phyloP scores from a whole-genome alignment of 176 grass and related monocot species.

The Pontederia paniculata region DNA sequence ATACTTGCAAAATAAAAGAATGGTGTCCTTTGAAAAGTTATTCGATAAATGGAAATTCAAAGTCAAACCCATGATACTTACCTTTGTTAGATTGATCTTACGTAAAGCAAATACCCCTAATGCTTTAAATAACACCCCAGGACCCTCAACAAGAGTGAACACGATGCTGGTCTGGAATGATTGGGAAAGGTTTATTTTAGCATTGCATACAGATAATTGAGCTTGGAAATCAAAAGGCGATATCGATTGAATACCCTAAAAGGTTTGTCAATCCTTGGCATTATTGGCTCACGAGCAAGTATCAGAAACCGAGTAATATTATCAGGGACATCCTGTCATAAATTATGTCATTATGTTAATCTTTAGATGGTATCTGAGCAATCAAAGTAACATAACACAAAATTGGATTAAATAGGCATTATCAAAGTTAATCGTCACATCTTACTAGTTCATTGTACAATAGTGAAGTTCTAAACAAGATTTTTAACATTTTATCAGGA shows the following conservation, averaged over 20 bases:
- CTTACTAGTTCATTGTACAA: too few species aligned
- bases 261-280: slow-evolving; percentile 25
- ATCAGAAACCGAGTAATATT: slow-evolving; percentile 44
- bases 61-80: slow-evolving; percentile 2
- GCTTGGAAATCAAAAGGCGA: too few species aligned
- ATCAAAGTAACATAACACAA: too few species aligned
- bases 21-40: neutral
- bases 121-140: slow-evolving; percentile 40
- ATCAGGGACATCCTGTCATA: slow-evolving; percentile 32
- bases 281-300: slow-evolving; percentile 34
- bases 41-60: neutral
- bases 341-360: too few species aligned
- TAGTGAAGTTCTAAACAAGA: too few species aligned
- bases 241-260: slow-evolving; percentile 36
- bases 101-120: slow-evolving; percentile 43
- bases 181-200: neutral
- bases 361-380: too few species aligned
- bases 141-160: slow-evolving; percentile 44
- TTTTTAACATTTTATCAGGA: too few species aligned
- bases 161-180: slow-evolving; percentile 43
- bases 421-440: too few species aligned
- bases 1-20: slow-evolving; percentile 4
- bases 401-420: too few species aligned
- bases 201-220: neutral
- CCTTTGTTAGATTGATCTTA: slow-evolving; percentile 44